A percentile compares a stretch with the other conserved stretches of the same genome.
phyloP scores from a whole-genome alignment of 31 red algal genomes.

The Bonnemaisonia californica region DNA sequence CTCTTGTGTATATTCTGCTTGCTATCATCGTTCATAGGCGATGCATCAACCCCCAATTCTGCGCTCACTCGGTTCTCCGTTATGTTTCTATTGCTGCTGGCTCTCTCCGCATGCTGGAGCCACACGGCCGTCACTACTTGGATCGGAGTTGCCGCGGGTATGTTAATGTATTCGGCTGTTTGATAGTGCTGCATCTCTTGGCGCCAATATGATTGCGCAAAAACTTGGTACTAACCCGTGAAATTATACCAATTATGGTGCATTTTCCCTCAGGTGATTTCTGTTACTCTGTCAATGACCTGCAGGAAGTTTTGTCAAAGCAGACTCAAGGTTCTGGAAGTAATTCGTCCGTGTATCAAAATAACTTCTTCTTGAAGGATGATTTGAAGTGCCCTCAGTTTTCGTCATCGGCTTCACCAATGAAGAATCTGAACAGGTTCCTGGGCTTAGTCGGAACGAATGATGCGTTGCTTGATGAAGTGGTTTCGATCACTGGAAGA shows the following conservation, averaged over 20 bases:
- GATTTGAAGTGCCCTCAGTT: not conserved
- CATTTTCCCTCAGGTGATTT: conserved; percentile 18
- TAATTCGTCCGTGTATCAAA: conserved; percentile 3
- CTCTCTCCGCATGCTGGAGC: conserved; percentile 39
- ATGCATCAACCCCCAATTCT: conserved; percentile 24
- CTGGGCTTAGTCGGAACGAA: conserved; percentile 11
- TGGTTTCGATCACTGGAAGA: conserved; percentile 21
- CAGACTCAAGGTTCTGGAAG: not conserved
- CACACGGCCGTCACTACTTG: conserved; percentile 38
- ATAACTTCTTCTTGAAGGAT: not conserved
- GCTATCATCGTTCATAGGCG: conserved; percentile 15
- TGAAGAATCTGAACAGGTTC: not conserved
- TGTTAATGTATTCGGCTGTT: too few species aligned
- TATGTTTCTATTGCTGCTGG: conserved; percentile 39
- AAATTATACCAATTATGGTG: too few species aligned
- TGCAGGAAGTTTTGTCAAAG: conserved; percentile 5
- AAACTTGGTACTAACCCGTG: too few species aligned
- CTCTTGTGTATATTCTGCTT: conserved; percentile 24
- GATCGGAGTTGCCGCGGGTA: conserved; percentile 47
- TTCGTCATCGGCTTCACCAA: not conserved
- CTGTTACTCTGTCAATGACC: conserved; percentile 31
- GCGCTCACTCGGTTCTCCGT: not conserved
- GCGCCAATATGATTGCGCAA: too few species aligned
- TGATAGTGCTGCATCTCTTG: too few species aligned
- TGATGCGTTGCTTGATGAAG: conserved; percentile 5